A percentile compares a stretch with the other conserved stretches of the same genome.
Conservation (phyloP, 495 filamentous ascomycete species). For the Penicillium canescens region DNA sequence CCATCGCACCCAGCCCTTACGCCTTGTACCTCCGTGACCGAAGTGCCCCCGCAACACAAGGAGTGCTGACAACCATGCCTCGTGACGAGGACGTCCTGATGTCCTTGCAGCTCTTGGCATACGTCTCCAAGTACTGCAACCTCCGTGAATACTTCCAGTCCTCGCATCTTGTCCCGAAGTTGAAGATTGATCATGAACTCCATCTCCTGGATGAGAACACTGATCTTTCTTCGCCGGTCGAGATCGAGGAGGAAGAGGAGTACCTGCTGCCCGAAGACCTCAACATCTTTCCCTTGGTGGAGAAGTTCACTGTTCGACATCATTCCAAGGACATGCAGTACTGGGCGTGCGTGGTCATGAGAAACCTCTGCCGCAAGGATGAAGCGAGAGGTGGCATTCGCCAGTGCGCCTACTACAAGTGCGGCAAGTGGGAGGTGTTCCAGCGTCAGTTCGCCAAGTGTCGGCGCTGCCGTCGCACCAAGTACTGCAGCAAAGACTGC, state of each 20-base stretch:
- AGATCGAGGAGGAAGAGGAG: constrained; percentile 75
- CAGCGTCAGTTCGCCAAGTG: constrained; percentile 98
- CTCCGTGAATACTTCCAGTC: constrained; percentile 92
- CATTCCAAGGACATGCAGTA: constrained; percentile 98
- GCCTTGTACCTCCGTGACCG: constrained; percentile 77
- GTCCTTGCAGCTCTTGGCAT: constrained; percentile 96
- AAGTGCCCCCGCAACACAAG: constrained; percentile 60
- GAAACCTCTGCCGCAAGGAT: constrained; percentile 97
- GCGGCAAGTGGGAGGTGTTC: constrained; percentile 96
- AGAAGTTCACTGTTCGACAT: constrained; percentile 95
- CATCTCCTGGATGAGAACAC: constrained; percentile 71
- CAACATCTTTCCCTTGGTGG: constrained; percentile 97
- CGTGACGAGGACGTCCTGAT: constrained; percentile 96
- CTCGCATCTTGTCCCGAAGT: constrained; percentile 88
- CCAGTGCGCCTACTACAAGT: constrained; percentile 96
- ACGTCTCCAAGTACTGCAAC: constrained; percentile 98
- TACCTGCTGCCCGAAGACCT: constrained; percentile 90
- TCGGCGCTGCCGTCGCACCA: constrained; percentile 91
- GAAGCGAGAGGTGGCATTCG: constrained; percentile 90
- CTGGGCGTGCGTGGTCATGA: constrained; percentile 98
- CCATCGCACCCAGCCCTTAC: constrained; percentile 66
- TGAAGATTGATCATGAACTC: constrained; percentile 86
- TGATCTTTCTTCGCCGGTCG: constrained; percentile 41
- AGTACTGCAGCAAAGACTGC: constrained; percentile 99
- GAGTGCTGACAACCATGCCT: constrained; percentile 83